Conservation (phyloP, 352 stramenopile species). For the Globisporangium canariense region DNA sequence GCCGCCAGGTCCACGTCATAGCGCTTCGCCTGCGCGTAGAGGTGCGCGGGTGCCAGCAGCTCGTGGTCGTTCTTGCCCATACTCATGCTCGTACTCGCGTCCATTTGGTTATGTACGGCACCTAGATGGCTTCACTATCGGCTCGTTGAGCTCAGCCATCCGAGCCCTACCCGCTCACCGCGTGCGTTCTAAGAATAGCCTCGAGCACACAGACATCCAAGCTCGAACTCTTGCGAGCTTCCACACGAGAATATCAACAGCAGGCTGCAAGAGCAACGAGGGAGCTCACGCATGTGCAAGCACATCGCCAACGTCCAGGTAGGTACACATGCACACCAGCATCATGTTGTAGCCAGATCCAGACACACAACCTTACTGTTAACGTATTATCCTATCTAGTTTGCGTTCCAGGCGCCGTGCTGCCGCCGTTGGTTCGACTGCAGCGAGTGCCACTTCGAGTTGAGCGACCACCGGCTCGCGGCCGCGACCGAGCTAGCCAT, state of each 20-base stretch:
- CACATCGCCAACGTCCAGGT: conserved; percentile 41
- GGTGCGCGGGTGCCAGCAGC: conserved; percentile 37
- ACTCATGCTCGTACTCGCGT: neutral
- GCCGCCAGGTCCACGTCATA: conserved; percentile 41
- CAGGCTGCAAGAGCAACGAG: neutral
- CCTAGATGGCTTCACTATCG: too few relatives aligned
- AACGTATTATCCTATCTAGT: conserved; percentile 1
- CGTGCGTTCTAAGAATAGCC: too few relatives aligned
- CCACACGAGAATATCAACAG: neutral
- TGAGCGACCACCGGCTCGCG: conserved; percentile 50
- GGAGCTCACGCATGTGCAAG: conserved; percentile 28
- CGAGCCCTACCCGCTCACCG: too few relatives aligned
- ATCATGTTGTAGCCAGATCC: too few relatives aligned
- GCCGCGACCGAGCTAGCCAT: conserved; percentile 49
- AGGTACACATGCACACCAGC: neutral
- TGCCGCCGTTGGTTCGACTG: conserved; percentile 80
- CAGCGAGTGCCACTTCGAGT: conserved; percentile 70
- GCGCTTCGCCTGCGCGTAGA: conserved; percentile 36
- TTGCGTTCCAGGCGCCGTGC: conserved; percentile 62
- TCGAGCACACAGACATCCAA: too few relatives aligned
- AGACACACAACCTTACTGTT: too few relatives aligned
- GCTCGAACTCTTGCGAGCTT: too few relatives aligned
- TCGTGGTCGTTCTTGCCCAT: neutral
- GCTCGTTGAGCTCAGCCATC: too few relatives aligned
- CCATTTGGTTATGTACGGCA: too few relatives aligned